Evolutionary conservation across 352 stramenopile species (phyloP), one percentile per base, ranked within the genome.

Genomic region (Phytopythium montanum): DNA sequence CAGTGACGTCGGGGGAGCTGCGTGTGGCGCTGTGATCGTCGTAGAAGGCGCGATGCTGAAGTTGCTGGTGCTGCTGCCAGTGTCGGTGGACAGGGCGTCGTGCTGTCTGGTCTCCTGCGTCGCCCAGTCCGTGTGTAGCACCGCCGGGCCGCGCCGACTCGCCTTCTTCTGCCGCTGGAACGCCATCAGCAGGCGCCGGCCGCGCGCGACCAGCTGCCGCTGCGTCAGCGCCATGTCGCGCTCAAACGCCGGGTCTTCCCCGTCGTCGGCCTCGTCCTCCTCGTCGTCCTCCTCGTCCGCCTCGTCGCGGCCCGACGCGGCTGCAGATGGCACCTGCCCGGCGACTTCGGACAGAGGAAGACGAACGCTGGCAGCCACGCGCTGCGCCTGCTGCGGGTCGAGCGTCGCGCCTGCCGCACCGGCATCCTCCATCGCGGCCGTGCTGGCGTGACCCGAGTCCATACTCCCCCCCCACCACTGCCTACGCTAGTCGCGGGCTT

Each of bases 151-250:
- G 33, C n/a, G 51, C 41, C 64, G 59, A 29, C 59, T 68, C 29
- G 65, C 67, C 41, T 74, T 69, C 61, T 81, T 79, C 55, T 80
- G 70, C 21, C 56, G 68, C 54, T 87, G 79, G 54, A 82, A 88
- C 19, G 66, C 46, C 6, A 72, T 65, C 18, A 88, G 59, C 46
- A 88, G 52, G 8, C 66, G 48, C 29, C 63, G 67, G 18, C 79
- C 79, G 21, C 79, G 65, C 12, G 72, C 66, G 25, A 88, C 81
- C 23, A 88, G 68, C 48, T 80, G 61, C 23, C 54, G 52, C 45
- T 86, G 66, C 14, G 57, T 65, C 16, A 70, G 57, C 18, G 67
- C 64, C 23, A 8, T 14, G 26, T 34, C 29, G 36, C 19, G 18
- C 23, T 25, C 36, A 4, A 23, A 16, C 38, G 54, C 42, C 39